Base-by-base conservation (phyloP, 305 asterid genomes). In the Plantago coronopus region DNA sequence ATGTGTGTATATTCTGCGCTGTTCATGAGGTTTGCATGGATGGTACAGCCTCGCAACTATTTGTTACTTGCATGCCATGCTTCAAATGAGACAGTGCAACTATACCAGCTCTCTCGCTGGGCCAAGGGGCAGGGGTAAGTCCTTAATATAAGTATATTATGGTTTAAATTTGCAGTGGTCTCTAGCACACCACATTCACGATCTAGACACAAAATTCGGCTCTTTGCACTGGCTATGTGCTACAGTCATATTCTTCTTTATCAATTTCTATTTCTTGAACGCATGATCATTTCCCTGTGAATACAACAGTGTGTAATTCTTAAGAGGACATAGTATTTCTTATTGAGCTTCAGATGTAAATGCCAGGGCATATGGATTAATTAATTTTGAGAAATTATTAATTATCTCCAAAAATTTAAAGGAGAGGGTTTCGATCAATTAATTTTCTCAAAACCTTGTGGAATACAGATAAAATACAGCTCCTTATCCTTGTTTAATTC, bases 11-110 rank as follows among this genome's bases (percentile, higher is more conserved):
- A 88, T 75, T 88, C 95, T 4, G 89, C 72, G 17, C 63, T 88
- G 69, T 85, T 86, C 81, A 85, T 88, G 95, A 85, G 96, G 81
- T 88, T 88, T 70, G 95, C 95, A 47, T 88, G 96, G 95, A 88
- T 88, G 96, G 96, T 88, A 57, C 88, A 75, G 63, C 95, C 96
- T 17, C 96, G 93, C 51, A 88, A 88, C 71, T 82, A 88, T 73
- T 71, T 88, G 53, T 77, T 88, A 46, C 90, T 88, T 54, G 86
- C 83, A 56, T 83, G 93, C 78, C 96, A 88, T 65, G 96, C 88
- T 48, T 88, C 96, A 8, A 88, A 88, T 59, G 96, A 88, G 74
- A 40, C 93, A 0, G 96, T 88, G 64, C 96, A 88, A 60, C 81
- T 85, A 37, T 88, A 83, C 72, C 96, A 85, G 64, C 47, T 88